These are phyloP conservation scores for Luffa aegyptiaca DNA, from an alignment of 306 rosid species.

Conservation along the genomic window DNA sequence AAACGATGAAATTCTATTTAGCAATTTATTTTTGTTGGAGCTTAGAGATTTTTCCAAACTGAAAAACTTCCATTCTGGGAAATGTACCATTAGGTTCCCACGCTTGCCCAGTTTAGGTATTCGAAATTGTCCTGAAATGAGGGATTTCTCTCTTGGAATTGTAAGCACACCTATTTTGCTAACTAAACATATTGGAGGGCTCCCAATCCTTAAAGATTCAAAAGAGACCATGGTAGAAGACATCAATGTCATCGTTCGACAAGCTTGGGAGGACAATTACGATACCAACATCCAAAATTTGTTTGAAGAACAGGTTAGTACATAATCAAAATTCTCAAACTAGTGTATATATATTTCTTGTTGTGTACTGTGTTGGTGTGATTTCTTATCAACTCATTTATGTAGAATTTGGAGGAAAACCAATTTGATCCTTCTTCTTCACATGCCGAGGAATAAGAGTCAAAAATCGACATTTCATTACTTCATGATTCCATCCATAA, in stretches of 20 bases:
- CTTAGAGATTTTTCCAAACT: not conserved
- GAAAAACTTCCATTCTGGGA: not conserved
- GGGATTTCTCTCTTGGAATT: not conserved
- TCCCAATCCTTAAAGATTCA: not conserved
- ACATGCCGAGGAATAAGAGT: too few species aligned
- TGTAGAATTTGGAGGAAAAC: not conserved
- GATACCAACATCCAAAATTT: not conserved
- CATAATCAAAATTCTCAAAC: too few species aligned
- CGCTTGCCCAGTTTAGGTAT: not conserved
- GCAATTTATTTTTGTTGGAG: not conserved
- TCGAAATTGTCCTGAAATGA: not conserved
- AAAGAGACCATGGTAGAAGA: not conserved
- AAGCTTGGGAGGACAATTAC: not conserved
- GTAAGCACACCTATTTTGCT: not conserved
- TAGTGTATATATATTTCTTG: too few species aligned
- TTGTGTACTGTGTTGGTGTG: too few species aligned
- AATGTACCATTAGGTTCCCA: not conserved
- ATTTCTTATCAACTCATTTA: not conserved
- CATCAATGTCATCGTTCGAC: not conserved
- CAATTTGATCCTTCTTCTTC: not conserved
- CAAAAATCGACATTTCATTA: too few species aligned
- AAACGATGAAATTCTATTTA: not conserved
- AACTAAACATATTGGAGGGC: not conserved
- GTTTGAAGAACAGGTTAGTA: not conserved
- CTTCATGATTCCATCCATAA: too few species aligned